Evolutionary conservation across 1,284 basidiomycete genomes (phyloP).

Genomic region (Moesziomyces aphidis): DNA sequence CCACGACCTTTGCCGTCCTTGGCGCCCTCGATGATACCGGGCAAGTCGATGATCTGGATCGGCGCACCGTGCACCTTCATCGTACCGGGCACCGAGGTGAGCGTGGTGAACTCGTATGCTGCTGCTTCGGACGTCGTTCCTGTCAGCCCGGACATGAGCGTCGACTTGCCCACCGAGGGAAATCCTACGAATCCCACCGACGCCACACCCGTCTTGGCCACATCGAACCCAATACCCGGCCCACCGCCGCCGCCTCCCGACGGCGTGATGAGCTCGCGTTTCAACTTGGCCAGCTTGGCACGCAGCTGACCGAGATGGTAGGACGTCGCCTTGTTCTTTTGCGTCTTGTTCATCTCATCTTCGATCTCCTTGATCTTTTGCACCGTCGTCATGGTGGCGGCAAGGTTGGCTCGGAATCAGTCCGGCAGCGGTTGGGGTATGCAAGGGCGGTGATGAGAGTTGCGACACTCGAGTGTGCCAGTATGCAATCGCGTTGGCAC

Average conservation of each 20-base stretch:
- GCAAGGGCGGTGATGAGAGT: not conserved
- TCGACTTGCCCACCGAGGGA: conserved; percentile 78
- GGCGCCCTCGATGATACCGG: conserved; percentile 98
- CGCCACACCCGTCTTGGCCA: conserved; percentile 93
- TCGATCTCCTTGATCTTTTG: conserved; percentile 67
- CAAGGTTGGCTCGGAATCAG: conserved; percentile 21
- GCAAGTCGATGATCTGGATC: conserved; percentile 76
- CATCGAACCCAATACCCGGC: conserved; percentile 80
- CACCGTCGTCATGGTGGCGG: conserved; percentile 54
- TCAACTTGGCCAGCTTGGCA: conserved; percentile 96
- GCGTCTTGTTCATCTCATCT: conserved; percentile 72
- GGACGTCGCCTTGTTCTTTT: conserved; percentile 86
- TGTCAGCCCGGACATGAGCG: conserved; percentile 93
- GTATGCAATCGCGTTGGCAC: not conserved
- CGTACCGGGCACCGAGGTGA: conserved; percentile 88
- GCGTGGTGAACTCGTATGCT: conserved; percentile 91
- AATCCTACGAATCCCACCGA: conserved; percentile 78
- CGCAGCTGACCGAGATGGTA: conserved; percentile 97
- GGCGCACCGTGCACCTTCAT: conserved; percentile 89
- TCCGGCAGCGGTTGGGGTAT: conserved; percentile 17
- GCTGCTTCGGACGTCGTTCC: conserved; percentile 98
- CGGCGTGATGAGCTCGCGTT: conserved; percentile 90
- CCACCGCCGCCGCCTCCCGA: conserved; percentile 81
- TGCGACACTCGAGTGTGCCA: not conserved
- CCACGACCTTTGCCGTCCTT: conserved; percentile 98